phyloP scores from a whole-genome alignment of 106 monocot species.

The Allium cepa region DNA sequence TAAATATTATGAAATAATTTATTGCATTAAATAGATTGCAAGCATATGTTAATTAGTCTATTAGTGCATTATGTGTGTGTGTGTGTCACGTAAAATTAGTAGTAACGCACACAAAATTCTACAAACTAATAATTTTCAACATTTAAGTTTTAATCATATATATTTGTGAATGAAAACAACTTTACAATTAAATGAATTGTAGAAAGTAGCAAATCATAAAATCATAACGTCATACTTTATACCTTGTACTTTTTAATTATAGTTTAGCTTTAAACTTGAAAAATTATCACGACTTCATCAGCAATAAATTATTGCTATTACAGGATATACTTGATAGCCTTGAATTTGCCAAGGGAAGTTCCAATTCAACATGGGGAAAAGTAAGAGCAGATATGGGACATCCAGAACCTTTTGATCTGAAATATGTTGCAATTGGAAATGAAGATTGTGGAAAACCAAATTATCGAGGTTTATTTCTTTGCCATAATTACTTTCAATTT shows the following conservation, averaged over 20 bases:
- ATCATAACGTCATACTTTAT: background rate
- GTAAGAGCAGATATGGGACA: constrained; percentile 86
- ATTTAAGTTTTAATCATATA: too few relatives aligned
- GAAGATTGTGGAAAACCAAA: constrained; percentile 76
- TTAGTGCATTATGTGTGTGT: too few relatives aligned
- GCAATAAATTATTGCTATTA: background rate
- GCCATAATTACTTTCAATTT: background rate
- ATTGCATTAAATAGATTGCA: too few relatives aligned
- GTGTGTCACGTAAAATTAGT: too few relatives aligned
- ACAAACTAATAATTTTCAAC: too few relatives aligned
- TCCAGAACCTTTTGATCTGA: constrained; percentile 80
- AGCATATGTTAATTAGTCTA: too few relatives aligned
- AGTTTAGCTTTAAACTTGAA: background rate
- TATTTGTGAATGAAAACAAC: too few relatives aligned
- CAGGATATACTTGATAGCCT: constrained; percentile 88
- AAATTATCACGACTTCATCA: too few relatives aligned
- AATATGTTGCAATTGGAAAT: constrained; percentile 85
- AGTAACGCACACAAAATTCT: too few relatives aligned
- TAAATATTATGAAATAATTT: too few relatives aligned
- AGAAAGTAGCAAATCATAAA: too few relatives aligned
- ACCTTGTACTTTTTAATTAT: background rate
- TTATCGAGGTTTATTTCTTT: constrained; percentile 41
- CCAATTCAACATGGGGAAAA: constrained; percentile 70
- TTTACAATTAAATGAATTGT: too few relatives aligned
- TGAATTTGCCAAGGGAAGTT: constrained; percentile 82